Conservation (phyloP, 768 basidiomycete genomes). For the Pleurotus cornucopiae region DNA sequence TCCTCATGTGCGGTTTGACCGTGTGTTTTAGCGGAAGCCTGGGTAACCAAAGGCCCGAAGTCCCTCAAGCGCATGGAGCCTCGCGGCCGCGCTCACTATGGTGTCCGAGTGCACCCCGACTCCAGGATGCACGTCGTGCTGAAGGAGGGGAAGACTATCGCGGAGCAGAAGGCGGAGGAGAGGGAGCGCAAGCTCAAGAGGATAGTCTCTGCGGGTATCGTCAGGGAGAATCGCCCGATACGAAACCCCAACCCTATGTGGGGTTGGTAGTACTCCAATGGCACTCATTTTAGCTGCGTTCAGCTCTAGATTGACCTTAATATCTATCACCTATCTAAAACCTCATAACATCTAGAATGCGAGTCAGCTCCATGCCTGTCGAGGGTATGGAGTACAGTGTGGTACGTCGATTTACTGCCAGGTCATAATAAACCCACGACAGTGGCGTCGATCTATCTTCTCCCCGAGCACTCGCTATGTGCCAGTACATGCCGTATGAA, state of each 20-base stretch:
- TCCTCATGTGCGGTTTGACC: neutral
- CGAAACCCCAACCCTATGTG: slow-evolving; percentile 69
- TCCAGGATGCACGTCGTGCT: slow-evolving; percentile 74
- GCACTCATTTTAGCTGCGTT: neutral
- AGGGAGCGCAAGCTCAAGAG: slow-evolving; percentile 65
- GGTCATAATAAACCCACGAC: no score
- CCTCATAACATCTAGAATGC: no score
- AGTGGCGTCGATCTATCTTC: no score
- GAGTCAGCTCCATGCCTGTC: no score
- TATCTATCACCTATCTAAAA: no score
- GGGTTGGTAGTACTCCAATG: slow-evolving; percentile 59
- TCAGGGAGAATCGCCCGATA: slow-evolving; percentile 76
- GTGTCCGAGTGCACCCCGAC: slow-evolving; percentile 72
- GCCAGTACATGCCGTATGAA: no score
- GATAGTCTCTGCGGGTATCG: slow-evolving; percentile 76
- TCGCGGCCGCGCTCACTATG: slow-evolving; percentile 77
- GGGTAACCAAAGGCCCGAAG: slow-evolving; percentile 84
- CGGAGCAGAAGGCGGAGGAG: slow-evolving; percentile 60
- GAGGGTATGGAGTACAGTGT: no score
- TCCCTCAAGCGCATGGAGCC: slow-evolving; percentile 67
- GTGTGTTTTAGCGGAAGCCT: slow-evolving; percentile 69
- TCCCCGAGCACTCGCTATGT: no score
- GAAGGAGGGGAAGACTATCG: slow-evolving; percentile 75
- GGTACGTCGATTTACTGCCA: no score
- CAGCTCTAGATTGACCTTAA: no score